Base-by-base conservation (phyloP, 768 basidiomycete species). In the Boletus tylopilopsis region DNA sequence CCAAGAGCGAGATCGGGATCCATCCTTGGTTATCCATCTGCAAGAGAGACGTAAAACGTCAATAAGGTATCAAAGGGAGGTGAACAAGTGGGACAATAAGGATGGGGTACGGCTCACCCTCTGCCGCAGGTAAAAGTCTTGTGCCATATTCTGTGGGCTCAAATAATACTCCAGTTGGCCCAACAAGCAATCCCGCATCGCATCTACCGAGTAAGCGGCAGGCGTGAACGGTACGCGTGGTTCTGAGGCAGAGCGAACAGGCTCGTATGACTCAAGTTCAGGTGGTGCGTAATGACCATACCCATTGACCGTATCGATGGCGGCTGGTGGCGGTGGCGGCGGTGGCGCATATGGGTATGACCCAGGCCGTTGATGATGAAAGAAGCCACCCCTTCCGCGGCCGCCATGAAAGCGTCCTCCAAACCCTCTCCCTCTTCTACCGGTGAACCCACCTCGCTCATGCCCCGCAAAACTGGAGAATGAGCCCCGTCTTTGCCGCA, bases 21-120 rank as follows among this genome's bases (percentile, higher is more conserved):
- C 90, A 97, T 10, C 94, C 94, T 49, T 78, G 73, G 5, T 79
- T 74, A 65, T 96, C 92, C 94, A 97, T 94, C 93, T 95, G 59
- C 19, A 49, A 50, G 38, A 42, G 9, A 42, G 4, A 37, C 5
- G 15, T 38, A 21, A 32, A 19, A 24, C 6, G 40, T 56, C 40
- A 58, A 38, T 32, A 37, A 22, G 21, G 30, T 12, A 19, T 13
- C 33, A 38, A 30, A 1, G 5, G 29, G 23, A 5, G 12, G 23
- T 23, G n/a, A 11, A 40, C 34, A 30, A 56, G 32, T 5, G 9
- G 32, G 23, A 39, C 23, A 41, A 5, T 16, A 6, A 13, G 24
- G 8, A 51, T n/a, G 22, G 27, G 15, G 25, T 29, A 41, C 41
- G 15, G 74, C 84, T 62, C 59, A 90, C 92, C 71, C 81, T 75